phyloP scores from a whole-genome alignment of 495 filamentous ascomycete genomes.

The Sabuloglossum arenarium region DNA sequence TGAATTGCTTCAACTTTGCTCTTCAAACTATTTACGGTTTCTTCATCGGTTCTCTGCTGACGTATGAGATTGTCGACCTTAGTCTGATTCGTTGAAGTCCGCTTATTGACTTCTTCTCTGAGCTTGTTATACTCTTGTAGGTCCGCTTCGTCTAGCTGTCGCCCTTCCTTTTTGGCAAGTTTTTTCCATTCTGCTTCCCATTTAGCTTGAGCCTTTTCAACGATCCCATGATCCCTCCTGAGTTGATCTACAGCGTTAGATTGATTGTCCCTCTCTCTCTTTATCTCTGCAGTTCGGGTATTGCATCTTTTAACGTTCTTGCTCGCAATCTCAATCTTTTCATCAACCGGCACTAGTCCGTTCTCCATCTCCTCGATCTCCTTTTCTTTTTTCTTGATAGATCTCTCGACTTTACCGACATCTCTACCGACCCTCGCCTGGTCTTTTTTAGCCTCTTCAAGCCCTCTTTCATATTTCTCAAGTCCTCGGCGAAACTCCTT shows the following conservation, averaged over 20 bases:
- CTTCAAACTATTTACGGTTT: constrained; percentile 66
- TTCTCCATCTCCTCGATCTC: constrained; percentile 76
- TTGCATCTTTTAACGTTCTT: constrained; percentile 44
- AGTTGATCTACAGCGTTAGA: constrained; percentile 40
- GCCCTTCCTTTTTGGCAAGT: constrained; percentile 62
- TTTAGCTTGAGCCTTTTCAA: constrained; percentile 74
- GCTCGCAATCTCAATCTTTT: constrained; percentile 72
- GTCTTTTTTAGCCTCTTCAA: constrained; percentile 74
- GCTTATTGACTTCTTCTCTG: constrained; percentile 67
- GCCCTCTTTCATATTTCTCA: constrained; percentile 59
- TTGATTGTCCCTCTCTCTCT: constrained; percentile 56
- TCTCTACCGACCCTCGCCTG: constrained; percentile 62
- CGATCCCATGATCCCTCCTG: constrained; percentile 57
- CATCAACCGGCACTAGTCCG: constrained; percentile 67
- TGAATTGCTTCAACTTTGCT: constrained; percentile 65
- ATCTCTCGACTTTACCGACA: constrained; percentile 60
- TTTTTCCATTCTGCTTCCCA: constrained; percentile 80
- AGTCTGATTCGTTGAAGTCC: constrained; percentile 59
- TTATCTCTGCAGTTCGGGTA: constrained; percentile 44
- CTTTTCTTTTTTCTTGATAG: constrained; percentile 68
- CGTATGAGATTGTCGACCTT: constrained; percentile 68
- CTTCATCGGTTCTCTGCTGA: constrained; percentile 73
- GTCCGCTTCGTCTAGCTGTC: constrained; percentile 66
- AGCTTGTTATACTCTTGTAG: constrained; percentile 77
- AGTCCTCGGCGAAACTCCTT: constrained; percentile 82